Percentiles rank a stretch among this genome's conserved stretches.
Conservation (phyloP, 176 grass and related monocot species). For the Saccharum spontaneum region DNA sequence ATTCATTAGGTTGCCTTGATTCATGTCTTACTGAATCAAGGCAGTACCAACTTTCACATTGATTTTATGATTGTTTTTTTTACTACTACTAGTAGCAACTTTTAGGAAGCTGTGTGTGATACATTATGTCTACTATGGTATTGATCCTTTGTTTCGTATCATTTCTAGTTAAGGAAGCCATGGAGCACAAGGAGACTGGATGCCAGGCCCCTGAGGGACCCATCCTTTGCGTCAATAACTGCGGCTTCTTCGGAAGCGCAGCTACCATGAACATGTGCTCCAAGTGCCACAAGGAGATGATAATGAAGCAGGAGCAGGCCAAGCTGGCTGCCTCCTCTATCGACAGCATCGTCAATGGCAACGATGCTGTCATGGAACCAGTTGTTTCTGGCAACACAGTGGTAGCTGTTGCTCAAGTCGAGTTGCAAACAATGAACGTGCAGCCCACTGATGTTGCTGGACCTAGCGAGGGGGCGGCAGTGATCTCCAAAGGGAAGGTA, state of each 20-base stretch:
- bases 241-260: constrained; percentile 85
- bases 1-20: not conserved
- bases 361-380: constrained; percentile 43
- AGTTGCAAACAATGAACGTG: constrained; percentile 25
- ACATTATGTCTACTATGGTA: not conserved
- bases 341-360: constrained; percentile 78
- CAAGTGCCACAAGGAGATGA: constrained; percentile 96
- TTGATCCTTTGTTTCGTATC: not conserved
- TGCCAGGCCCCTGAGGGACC: constrained; percentile 80
- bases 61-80: not conserved
- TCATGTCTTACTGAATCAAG: not conserved
- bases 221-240: constrained; percentile 96
- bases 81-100: not conserved
- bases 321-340: constrained; percentile 85
- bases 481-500: constrained; percentile 52
- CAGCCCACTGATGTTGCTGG: constrained; percentile 40
- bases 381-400: constrained; percentile 19
- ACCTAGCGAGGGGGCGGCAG: constrained; percentile 17
- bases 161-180: constrained; percentile 50
- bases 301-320: constrained; percentile 69
- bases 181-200: constrained; percentile 93
- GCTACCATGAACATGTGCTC: constrained; percentile 98
- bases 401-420: constrained; percentile 41
- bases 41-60: not conserved
- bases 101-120: not conserved